A percentile compares a stretch with the other conserved stretches of the same genome.
These are phyloP conservation scores for Mortierella sp. DNA, from an alignment of 371 early-diverging fungal species.

Conservation along the genomic window DNA sequence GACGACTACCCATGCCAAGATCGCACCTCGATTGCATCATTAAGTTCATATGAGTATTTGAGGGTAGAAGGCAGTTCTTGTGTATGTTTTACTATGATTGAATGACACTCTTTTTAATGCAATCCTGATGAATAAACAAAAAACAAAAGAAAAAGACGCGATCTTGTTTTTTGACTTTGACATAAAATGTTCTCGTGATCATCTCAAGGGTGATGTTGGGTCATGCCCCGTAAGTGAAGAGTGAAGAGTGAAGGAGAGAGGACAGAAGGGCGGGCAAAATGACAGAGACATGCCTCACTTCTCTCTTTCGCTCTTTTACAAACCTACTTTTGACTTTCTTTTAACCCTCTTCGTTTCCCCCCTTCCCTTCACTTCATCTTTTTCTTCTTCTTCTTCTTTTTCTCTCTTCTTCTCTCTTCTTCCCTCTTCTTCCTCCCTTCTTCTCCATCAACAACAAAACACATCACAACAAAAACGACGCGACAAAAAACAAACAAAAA, in stretches of 20 bases:
- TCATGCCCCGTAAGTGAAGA: conserved; percentile 15
- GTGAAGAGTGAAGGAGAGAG: neutral
- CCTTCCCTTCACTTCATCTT: neutral
- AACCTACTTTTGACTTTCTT: neutral
- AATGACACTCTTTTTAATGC: conserved; percentile 9
- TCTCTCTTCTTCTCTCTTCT: neutral
- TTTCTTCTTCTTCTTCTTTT: neutral
- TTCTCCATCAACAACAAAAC: neutral
- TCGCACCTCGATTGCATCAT: conserved; percentile 43
- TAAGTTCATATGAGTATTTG: neutral
- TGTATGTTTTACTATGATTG: neutral
- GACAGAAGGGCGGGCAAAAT: conserved; percentile 5
- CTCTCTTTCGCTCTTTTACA: neutral
- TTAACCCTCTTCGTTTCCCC: neutral
- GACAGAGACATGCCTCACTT: neutral
- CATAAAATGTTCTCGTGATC: neutral
- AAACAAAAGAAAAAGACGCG: conserved; percentile 7
- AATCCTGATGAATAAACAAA: conserved; percentile 4
- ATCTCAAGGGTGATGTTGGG: neutral
- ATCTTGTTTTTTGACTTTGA: neutral
- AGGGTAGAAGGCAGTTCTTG: neutral
- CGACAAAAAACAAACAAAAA: neutral
- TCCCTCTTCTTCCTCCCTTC: neutral
- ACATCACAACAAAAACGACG: neutral
- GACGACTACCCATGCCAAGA: conserved; percentile 35